Conservation (phyloP, 2,329 filamentous ascomycete species). For the Iodosphaeria phyllophila region DNA sequence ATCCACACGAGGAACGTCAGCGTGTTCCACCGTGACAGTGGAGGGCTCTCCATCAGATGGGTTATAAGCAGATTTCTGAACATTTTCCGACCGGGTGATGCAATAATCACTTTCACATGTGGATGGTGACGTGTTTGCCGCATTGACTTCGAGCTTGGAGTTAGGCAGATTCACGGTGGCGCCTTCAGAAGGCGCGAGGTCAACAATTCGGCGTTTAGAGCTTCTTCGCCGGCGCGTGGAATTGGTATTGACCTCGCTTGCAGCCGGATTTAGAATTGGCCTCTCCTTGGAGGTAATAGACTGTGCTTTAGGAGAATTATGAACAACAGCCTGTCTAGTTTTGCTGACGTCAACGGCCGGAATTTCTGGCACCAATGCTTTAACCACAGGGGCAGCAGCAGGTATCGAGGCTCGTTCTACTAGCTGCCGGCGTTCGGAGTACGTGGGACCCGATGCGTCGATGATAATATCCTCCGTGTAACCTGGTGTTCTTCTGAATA, state of each 20-base stretch:
- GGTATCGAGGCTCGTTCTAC: conserved; percentile 65
- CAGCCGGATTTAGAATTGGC: conserved; percentile 29
- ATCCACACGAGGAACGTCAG: conserved; percentile 19
- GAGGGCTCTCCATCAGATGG: too few relatives aligned
- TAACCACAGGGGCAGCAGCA: conserved; percentile 60
- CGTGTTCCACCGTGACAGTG: too few relatives aligned
- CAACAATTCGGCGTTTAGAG: conserved; percentile 44
- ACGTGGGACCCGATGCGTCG: conserved; percentile 68
- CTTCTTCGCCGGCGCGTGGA: conserved; percentile 41
- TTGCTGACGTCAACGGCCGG: conserved; percentile 49
- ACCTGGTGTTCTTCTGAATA: conserved; percentile 79
- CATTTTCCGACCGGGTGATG: conserved; percentile 21
- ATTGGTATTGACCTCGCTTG: conserved; percentile 37
- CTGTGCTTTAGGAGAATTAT: conserved; percentile 29
- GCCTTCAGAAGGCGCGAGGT: conserved; percentile 36
- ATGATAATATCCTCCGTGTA: conserved; percentile 83
- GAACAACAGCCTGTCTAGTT: conserved; percentile 39
- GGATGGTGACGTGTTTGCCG: conserved; percentile 5
- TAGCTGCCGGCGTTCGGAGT: conserved; percentile 67
- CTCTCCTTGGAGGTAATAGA: conserved; percentile 39
- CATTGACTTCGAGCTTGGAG: conserved; percentile 7
- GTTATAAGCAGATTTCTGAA: conserved; percentile 11
- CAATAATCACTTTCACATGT: conserved; percentile 20
- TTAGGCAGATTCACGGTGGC: too few relatives aligned
- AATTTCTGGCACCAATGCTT: conserved; percentile 43